phyloP scores from a whole-genome alignment of 345 rosid genomes.

The Populus ilicifolia region DNA sequence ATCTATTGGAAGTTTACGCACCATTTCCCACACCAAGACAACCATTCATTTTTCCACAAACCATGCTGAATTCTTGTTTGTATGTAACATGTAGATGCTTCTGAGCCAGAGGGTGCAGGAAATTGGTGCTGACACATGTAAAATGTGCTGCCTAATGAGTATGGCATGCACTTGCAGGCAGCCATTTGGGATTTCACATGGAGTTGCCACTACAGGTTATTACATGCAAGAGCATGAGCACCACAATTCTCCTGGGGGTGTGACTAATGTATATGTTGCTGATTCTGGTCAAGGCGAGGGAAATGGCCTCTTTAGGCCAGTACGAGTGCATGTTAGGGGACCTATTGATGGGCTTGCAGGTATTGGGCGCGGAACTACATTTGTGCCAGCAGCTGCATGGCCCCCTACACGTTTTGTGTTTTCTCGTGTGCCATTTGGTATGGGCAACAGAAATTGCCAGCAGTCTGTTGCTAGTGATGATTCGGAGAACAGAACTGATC shows the following conservation, averaged over 20 bases:
- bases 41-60: conserved; percentile 13
- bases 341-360: conserved; percentile 96
- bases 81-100: conserved; percentile 64
- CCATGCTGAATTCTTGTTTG: conserved; percentile 14
- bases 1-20: conserved; percentile 2
- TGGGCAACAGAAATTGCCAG: conserved; percentile 72
- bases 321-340: conserved; percentile 83
- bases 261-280: conserved; percentile 61
- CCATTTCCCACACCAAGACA: conserved; percentile 1
- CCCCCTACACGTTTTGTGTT: conserved; percentile 88
- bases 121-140: conserved; percentile 82
- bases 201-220: conserved; percentile 50
- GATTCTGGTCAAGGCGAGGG: conserved; percentile 73
- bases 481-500: conserved; percentile 70
- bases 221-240: conserved; percentile 75
- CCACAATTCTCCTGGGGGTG: conserved; percentile 44
- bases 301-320: conserved; percentile 74
- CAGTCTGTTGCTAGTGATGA: conserved; percentile 79
- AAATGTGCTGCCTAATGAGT: conserved; percentile 65
- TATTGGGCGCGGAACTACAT: conserved; percentile 81
- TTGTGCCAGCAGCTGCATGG: conserved; percentile 75
- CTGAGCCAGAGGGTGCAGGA: conserved; percentile 86
- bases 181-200: conserved; percentile 62
- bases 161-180: conserved; percentile 79
- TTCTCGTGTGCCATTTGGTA: conserved; percentile 81